Conservation (phyloP, 495 filamentous ascomycete genomes). For the Tuber brumale region DNA sequence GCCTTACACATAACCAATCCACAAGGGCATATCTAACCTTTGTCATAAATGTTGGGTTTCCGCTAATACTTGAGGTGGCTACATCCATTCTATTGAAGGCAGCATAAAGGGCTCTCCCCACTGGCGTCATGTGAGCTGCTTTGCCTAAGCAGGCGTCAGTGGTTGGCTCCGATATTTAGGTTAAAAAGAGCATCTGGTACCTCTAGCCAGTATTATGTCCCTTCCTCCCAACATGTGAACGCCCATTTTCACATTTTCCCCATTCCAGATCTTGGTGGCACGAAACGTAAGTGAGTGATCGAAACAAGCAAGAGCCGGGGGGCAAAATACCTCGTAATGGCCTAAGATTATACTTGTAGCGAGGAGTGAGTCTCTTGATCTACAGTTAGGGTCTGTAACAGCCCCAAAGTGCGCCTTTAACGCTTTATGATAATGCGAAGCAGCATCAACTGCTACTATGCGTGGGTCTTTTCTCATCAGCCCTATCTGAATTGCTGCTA, state of each 20-base stretch:
- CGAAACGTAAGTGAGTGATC: slow-evolving; percentile 15
- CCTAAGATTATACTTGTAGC: slow-evolving; percentile 37
- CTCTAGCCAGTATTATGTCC: slow-evolving; percentile 37
- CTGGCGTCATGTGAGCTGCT: slow-evolving; percentile 36
- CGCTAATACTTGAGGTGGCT: slow-evolving; percentile 35
- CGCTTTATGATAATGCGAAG: slow-evolving; percentile 35
- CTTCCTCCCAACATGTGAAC: slow-evolving; percentile 39
- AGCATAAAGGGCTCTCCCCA: slow-evolving; percentile 37
- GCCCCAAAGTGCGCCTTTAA: slow-evolving; percentile 28
- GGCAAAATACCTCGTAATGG: slow-evolving; percentile 32
- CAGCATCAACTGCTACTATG: slow-evolving; percentile 33
- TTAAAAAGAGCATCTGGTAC: slow-evolving; percentile 11
- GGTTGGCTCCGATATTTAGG: background rate
- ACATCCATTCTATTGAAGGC: slow-evolving; percentile 38
- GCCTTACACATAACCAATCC: background rate
- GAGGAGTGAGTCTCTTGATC: slow-evolving; percentile 20
- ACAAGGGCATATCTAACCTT: slow-evolving; percentile 14
- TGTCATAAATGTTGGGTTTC: slow-evolving; percentile 40
- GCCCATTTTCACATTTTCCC: slow-evolving; percentile 40
- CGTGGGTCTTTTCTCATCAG: slow-evolving; percentile 32
- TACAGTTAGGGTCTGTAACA: slow-evolving; percentile 22
- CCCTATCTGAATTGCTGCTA: slow-evolving; percentile 34
- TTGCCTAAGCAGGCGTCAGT: slow-evolving; percentile 31
- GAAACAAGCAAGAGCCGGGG: background rate
- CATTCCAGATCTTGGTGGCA: slow-evolving; percentile 34